phyloP scores from a whole-genome alignment of 345 rosid species.

The Eucalyptus caleyi region DNA sequence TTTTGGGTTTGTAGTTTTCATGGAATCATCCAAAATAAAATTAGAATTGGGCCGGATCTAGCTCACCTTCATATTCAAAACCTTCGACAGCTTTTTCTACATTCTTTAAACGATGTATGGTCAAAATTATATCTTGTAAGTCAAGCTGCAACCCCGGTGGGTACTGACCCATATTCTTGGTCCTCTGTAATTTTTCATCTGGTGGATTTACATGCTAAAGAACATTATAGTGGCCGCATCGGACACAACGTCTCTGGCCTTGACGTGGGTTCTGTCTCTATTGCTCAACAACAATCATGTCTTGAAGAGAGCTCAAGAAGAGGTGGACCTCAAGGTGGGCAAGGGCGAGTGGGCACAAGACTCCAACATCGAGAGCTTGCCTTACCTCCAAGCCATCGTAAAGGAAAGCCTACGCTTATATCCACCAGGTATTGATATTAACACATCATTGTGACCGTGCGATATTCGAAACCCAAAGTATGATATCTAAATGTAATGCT shows the following conservation, averaged over 20 bases:
- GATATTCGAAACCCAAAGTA: background rate
- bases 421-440: conserved; percentile 12
- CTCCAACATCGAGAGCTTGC: conserved; percentile 29
- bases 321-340: conserved; percentile 33
- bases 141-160: background rate
- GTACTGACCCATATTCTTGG: background rate
- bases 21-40: background rate
- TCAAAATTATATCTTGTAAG: background rate
- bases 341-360: conserved; percentile 37
- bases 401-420: conserved; percentile 46
- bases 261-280: background rate
- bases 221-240: background rate
- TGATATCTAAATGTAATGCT: background rate
- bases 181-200: background rate
- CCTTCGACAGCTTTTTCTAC: background rate
- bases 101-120: background rate
- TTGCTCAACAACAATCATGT: background rate
- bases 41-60: background rate
- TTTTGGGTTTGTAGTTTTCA: background rate
- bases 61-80: background rate
- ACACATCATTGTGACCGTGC: too few relatives aligned
- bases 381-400: conserved; percentile 37
- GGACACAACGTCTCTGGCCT: background rate
- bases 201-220: background rate
- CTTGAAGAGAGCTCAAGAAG: conserved; percentile 32